A percentile compares a stretch with the other conserved stretches of the same genome.
These are phyloP conservation scores for Haberlea rhodopensis DNA, from an alignment of 257 asterid genomes.

Conservation along the genomic window DNA sequence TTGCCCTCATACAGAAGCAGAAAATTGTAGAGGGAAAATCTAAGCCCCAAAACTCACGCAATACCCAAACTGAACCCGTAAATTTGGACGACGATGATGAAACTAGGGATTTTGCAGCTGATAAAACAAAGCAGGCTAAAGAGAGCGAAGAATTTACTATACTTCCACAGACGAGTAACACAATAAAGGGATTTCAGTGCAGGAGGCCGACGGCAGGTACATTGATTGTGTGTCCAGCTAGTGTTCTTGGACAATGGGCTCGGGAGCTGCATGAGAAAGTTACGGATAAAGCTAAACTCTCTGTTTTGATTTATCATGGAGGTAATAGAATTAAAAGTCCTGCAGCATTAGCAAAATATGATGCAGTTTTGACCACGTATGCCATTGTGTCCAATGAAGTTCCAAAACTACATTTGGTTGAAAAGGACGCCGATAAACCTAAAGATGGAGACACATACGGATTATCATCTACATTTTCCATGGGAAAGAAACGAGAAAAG, in stretches of 20 bases:
- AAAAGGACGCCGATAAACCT: slow-evolving; percentile 74
- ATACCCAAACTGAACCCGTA: slow-evolving; percentile 58
- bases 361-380: slow-evolving; percentile 88
- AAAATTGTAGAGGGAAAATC: slow-evolving; percentile 46
- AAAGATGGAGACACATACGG: slow-evolving; percentile 66
- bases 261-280: slow-evolving; percentile 90
- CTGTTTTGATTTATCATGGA: slow-evolving; percentile 82
- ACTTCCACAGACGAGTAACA: slow-evolving; percentile 50
- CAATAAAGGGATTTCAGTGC: slow-evolving; percentile 47
- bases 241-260: slow-evolving; percentile 97
- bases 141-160: slow-evolving; percentile 50
- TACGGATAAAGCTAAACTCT: slow-evolving; percentile 43
- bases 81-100: slow-evolving; percentile 88
- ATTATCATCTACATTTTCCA: slow-evolving; percentile 65
- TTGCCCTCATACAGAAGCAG: slow-evolving; percentile 86
- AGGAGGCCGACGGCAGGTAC: slow-evolving; percentile 91
- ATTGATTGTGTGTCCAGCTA: slow-evolving; percentile 96
- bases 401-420: slow-evolving; percentile 86
- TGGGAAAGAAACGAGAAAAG: slow-evolving; percentile 61
- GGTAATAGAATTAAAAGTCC: slow-evolving; percentile 78
- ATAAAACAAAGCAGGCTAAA: slow-evolving; percentile 36
- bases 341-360: slow-evolving; percentile 64
- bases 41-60: slow-evolving; percentile 42
- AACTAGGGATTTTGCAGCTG: slow-evolving; percentile 40
- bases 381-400: slow-evolving; percentile 91